Conservation (phyloP, 2,329 filamentous ascomycete species). For the Mycosphaerella arachidis region DNA sequence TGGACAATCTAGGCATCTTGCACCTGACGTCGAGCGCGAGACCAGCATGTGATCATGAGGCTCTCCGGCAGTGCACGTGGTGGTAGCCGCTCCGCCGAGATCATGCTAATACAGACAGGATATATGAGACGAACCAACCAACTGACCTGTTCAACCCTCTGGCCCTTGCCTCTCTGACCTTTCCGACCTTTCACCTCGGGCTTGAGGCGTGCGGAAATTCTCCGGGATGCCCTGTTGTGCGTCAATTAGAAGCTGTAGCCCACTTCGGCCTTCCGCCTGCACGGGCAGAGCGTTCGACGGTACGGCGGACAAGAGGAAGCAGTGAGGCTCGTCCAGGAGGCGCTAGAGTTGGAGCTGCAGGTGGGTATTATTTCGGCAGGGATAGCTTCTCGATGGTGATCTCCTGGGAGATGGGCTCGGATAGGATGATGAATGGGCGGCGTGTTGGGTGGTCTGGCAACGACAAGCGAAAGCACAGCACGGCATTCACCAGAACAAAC, state of each 20-base stretch:
- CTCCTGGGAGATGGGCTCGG: neutral
- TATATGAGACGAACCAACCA: conserved; percentile 1
- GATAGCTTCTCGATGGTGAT: neutral
- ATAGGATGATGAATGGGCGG: neutral
- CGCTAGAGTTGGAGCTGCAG: conserved; percentile 13
- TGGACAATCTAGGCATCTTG: conserved; percentile 2
- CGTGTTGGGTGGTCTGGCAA: neutral
- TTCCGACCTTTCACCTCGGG: conserved; percentile 7
- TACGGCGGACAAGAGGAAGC: conserved; percentile 25
- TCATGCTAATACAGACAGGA: neutral
- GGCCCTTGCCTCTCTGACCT: conserved; percentile 1
- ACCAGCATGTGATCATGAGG: conserved; percentile 4
- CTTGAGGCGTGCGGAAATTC: neutral
- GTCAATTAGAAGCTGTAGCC: neutral
- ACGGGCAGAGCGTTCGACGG: conserved; percentile 3
- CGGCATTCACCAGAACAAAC: neutral
- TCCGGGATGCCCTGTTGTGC: neutral
- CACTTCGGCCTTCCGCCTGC: conserved; percentile 1
- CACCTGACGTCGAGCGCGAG: conserved; percentile 1
- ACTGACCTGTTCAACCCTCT: conserved; percentile 18
- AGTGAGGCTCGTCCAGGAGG: conserved; percentile 3
- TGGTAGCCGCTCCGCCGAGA: conserved; percentile 17
- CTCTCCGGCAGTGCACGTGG: conserved; percentile 9
- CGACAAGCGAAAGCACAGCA: neutral
- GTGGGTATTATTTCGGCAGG: conserved; percentile 1